Evolutionary conservation across 495 filamentous ascomycete species (phyloP).

Genomic region (Hyaloscypha finlandica): DNA sequence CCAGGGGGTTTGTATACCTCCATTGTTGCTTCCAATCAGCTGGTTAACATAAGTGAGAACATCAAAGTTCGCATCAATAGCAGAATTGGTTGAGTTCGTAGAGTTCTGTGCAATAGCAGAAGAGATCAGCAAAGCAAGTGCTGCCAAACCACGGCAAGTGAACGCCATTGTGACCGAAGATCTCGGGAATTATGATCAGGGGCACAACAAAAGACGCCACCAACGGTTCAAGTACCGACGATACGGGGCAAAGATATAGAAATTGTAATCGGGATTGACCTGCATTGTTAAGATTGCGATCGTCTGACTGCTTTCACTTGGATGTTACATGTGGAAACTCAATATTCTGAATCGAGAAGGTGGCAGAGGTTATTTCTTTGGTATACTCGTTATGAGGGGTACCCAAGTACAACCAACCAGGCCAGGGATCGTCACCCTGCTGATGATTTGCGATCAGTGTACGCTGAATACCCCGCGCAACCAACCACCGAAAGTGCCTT

Average conservation of each 20-base stretch:
- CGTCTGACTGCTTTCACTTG: constrained; percentile 14
- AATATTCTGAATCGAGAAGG: constrained; percentile 14
- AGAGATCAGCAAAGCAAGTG: background rate
- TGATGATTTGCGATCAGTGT: background rate
- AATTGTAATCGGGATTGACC: constrained; percentile 1
- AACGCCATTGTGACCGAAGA: background rate
- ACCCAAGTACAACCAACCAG: background rate
- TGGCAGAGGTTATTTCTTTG: constrained; percentile 2
- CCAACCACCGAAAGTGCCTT: too few relatives aligned
- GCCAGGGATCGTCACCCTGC: background rate
- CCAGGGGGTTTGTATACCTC: constrained; percentile 51
- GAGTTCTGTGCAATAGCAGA: constrained; percentile 19
- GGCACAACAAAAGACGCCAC: background rate
- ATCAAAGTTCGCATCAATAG: constrained; percentile 23
- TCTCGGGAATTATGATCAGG: constrained; percentile 4
- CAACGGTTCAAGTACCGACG: background rate
- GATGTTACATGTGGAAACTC: constrained; percentile 11
- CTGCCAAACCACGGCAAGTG: background rate
- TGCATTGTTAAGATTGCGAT: constrained; percentile 11
- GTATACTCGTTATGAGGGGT: background rate
- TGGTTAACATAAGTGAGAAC: constrained; percentile 48
- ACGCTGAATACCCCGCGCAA: too few relatives aligned
- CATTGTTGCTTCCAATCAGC: constrained; percentile 61
- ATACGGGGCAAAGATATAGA: constrained; percentile 12
- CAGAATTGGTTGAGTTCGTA: constrained; percentile 18